Evolutionary conservation across 306 rosid genomes (phyloP), one percentile per base, ranked within the genome.

Genomic region (Lathyrus tuberosus): DNA sequence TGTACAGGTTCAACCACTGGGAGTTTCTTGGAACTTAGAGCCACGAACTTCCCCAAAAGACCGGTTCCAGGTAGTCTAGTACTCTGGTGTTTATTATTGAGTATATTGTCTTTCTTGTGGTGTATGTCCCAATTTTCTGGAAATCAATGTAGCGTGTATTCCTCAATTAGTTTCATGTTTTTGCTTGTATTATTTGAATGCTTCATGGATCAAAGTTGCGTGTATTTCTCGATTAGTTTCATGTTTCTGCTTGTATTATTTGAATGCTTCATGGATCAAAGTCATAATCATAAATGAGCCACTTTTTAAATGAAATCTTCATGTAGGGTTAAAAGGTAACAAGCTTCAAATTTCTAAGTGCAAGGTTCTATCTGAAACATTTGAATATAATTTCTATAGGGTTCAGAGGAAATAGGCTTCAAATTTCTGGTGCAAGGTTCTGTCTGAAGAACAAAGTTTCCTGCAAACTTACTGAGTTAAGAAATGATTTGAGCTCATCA

Each of bases 241-340:
- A 44, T 41, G 48, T 33, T 37, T 71, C 46, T 63, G 17, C 48
- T 77, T 66, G 61, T 56, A 10, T 31, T 43, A 13, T 74, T 59
- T 73, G 53, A 22, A 31, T 4, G 16, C 5, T 5, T 57, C 4
- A 41, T 38, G 53, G 31, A 46, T 65, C 48, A 38, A 28, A 51
- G 49, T 65, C 43, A 44, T 26, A 72, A 37, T 71, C 47, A 3
- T 33, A 17, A 31, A 31, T 52, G 58, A 69, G 17, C 3, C 33
- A 22, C 60, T 71, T 18, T 38, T 33, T 53, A 51, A 17, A 17
- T 1, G 57, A 51, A 9, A 51, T 5, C 6, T 4, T 51, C 56
- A 5, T 77, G 74, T 38, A 90, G 96, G 80, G 70, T 57, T 81
- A 58, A 86, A 67, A 24, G 37, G 77, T 67, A 81, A 24, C 31